A percentile compares a stretch with the other conserved stretches of the same genome.
These are phyloP conservation scores for Calocera viscosa DNA, from an alignment of 768 basidiomycete species.

Conservation along the genomic window DNA sequence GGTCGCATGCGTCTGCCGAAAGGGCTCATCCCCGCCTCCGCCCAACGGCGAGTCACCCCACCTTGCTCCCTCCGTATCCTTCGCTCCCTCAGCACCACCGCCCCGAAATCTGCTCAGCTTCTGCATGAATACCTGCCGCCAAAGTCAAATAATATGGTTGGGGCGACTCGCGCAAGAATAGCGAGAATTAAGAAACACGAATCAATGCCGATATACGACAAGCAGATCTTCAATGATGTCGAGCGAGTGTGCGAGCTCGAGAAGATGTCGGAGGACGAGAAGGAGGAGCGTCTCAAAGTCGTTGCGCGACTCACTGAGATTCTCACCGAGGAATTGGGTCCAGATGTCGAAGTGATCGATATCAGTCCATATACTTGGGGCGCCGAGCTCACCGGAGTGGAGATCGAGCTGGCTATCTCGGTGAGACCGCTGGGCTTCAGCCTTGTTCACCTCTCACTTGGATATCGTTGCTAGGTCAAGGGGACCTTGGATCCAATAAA, in stretches of 20 bases:
- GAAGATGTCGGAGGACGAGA: not conserved
- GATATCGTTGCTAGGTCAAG: not conserved
- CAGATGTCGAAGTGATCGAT: not conserved
- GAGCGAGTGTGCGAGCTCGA: not conserved
- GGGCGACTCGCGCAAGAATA: not conserved
- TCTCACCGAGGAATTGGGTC: not conserved
- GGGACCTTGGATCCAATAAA: not conserved
- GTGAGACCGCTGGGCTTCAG: not conserved
- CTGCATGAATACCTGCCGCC: not conserved
- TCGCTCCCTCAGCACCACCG: not conserved
- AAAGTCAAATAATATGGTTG: not conserved
- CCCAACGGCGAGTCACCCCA: too few species aligned
- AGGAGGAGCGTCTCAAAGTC: not conserved
- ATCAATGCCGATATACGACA: not conserved
- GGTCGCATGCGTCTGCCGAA: too few species aligned
- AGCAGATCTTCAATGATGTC: not conserved
- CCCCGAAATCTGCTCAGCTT: not conserved
- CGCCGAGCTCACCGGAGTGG: not conserved
- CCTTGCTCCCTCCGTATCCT: not conserved
- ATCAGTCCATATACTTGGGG: slow-evolving; percentile 4
- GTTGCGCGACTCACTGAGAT: not conserved
- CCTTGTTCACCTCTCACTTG: not conserved
- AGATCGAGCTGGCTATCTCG: not conserved
- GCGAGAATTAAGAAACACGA: not conserved
- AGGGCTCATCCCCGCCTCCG: too few species aligned